These are phyloP conservation scores for Rhododendron vialii DNA, from an alignment of 148 eudicot species.

Conservation along the genomic window DNA sequence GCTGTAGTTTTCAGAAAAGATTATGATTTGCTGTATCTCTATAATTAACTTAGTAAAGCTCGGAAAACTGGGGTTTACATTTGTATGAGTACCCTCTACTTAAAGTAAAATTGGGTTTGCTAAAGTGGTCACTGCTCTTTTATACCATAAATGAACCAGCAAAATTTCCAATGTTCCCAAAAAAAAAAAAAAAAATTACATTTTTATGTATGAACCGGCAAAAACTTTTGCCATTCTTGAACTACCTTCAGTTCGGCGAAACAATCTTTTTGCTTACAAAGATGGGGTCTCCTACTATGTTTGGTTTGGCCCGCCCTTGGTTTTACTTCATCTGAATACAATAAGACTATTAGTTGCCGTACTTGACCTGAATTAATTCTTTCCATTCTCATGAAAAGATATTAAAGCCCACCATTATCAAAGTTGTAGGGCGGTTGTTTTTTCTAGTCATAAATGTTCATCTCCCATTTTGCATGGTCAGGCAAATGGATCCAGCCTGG, in stretches of 20 bases:
- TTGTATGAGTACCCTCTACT: not conserved
- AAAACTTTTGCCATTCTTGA: slow-evolving; percentile 17
- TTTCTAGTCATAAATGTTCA: not conserved
- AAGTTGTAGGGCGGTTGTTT: not conserved
- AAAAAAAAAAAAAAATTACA: too few species aligned
- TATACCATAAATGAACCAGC: not conserved
- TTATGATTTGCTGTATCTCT: not conserved
- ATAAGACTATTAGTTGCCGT: not conserved
- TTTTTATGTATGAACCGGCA: not conserved
- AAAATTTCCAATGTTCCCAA: not conserved
- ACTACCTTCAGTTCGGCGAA: not conserved
- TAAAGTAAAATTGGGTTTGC: not conserved
- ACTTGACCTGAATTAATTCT: not conserved
- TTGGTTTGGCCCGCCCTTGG: not conserved
- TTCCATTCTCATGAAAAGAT: not conserved
- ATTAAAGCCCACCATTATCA: not conserved
- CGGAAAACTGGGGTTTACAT: not conserved
- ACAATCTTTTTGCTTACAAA: not conserved
- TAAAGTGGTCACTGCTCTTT: not conserved
- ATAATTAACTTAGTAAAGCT: not conserved
- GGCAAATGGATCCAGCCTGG: slow-evolving; percentile 83
- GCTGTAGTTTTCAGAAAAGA: not conserved
- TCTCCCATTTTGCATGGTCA: slow-evolving; percentile 19
- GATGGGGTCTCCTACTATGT: not conserved
- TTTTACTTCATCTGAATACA: not conserved